Evolutionary conservation across 805 yeast species (phyloP).

Genomic region (Cyberlindnera saturnus): DNA sequence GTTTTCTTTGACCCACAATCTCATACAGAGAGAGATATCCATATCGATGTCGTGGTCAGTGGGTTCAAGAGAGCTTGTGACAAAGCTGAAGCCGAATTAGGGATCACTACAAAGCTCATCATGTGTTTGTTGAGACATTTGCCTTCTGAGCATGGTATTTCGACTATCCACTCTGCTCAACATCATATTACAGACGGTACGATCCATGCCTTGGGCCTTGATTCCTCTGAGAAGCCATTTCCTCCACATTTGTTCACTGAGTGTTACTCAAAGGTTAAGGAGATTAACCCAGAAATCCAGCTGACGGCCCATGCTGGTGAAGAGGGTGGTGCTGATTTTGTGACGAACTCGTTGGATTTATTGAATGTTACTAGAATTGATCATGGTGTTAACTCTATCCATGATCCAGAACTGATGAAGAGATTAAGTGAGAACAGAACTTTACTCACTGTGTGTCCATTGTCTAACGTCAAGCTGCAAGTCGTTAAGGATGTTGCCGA

Average conservation of each 20-base stretch:
- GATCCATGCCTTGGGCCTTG: conserved; percentile 76
- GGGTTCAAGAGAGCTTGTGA: conserved; percentile 67
- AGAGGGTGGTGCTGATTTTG: conserved; percentile 75
- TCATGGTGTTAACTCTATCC: conserved; percentile 67
- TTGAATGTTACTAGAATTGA: conserved; percentile 67
- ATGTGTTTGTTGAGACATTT: conserved; percentile 80
- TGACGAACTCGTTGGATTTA: conserved; percentile 49
- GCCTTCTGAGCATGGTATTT: conserved; percentile 52
- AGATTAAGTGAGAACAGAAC: conserved; percentile 50
- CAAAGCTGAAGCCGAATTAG: conserved; percentile 53
- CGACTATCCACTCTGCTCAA: conserved; percentile 48
- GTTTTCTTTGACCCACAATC: conserved; percentile 84
- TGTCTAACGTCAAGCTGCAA: conserved; percentile 69
- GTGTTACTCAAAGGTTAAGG: conserved; percentile 47
- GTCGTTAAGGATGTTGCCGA: conserved; percentile 64
- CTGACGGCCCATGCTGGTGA: conserved; percentile 89
- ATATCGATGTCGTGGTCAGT: conserved; percentile 50
- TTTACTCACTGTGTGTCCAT: conserved; percentile 69
- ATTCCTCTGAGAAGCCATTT: conserved; percentile 72
- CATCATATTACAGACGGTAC: conserved; percentile 48
- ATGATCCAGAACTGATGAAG: conserved; percentile 47
- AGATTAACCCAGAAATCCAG: conserved; percentile 45
- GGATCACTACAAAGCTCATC: conserved; percentile 64
- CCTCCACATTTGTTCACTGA: conserved; percentile 67
- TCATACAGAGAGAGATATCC: conserved; percentile 62